phyloP scores from a whole-genome alignment of 2,329 filamentous ascomycete genomes.

The Ceratocystis variospora region DNA sequence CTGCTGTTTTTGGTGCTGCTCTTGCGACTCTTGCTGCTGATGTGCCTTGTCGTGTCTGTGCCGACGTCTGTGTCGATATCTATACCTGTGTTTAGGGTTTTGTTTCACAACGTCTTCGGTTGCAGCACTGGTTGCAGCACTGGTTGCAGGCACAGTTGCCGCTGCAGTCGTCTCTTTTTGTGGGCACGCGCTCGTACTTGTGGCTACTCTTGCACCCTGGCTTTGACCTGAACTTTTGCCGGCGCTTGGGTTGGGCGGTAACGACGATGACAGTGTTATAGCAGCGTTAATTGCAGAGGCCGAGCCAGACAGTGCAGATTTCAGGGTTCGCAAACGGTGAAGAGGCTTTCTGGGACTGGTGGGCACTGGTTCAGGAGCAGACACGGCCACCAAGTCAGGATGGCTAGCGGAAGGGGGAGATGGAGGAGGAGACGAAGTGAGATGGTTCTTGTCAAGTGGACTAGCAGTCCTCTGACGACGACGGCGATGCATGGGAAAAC shows the following conservation, averaged over 20 bases:
- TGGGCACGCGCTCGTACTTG: background rate
- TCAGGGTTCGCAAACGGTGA: constrained; percentile 21
- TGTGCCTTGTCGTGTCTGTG: background rate
- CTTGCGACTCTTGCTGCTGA: no score
- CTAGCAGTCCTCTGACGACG: constrained; percentile 29
- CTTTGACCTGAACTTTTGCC: background rate
- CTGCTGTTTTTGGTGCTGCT: no score
- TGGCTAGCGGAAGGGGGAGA: background rate
- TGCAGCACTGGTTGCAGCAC: background rate
- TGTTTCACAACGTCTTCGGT: constrained; percentile 3
- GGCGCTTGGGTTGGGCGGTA: background rate
- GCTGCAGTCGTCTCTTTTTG: background rate
- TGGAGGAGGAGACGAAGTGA: constrained; percentile 2
- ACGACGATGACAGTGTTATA: background rate
- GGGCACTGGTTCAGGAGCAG: background rate
- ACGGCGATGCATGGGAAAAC: constrained; percentile 31
- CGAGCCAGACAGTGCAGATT: constrained; percentile 15
- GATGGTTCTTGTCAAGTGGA: background rate
- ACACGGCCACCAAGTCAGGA: background rate
- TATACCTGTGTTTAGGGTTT: constrained; percentile 7
- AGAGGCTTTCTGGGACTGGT: constrained; percentile 18
- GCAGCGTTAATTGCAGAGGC: constrained; percentile 7
- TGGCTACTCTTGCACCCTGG: background rate
- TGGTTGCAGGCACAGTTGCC: background rate
- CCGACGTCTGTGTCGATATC: background rate